phyloP scores from a whole-genome alignment of 2,329 filamentous ascomycete species.

The Dactylellina leptospora region DNA sequence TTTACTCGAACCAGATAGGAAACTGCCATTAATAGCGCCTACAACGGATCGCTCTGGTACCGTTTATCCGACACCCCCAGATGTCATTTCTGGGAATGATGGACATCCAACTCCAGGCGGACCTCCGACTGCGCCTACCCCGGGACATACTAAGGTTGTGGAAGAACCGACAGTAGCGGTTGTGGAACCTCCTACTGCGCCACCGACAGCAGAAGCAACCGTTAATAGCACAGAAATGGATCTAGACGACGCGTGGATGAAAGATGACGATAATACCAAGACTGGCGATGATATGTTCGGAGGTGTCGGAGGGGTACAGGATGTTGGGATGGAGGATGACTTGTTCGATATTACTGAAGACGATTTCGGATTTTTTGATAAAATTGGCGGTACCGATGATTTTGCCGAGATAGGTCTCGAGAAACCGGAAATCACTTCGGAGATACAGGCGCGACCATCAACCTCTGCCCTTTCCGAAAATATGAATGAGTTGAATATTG shows the following conservation, averaged over 20 bases:
- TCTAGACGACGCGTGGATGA: constrained; percentile 48
- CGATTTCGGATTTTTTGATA: constrained; percentile 47
- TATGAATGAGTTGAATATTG: constrained; percentile 51
- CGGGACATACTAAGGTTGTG: constrained; percentile 11
- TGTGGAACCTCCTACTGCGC: constrained; percentile 36
- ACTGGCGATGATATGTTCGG: constrained; percentile 46
- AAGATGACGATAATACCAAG: constrained; percentile 35
- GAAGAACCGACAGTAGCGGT: constrained; percentile 17
- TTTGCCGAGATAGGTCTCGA: constrained; percentile 31
- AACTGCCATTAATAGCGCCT: constrained; percentile 4
- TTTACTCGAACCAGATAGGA: constrained; percentile 3
- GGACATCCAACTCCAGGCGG: constrained; percentile 40
- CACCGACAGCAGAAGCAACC: constrained; percentile 39
- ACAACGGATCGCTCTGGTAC: constrained; percentile 44
- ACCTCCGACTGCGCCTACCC: constrained; percentile 32
- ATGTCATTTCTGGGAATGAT: constrained; percentile 40
- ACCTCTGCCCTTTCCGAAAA: constrained; percentile 44
- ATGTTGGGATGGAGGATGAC: constrained; percentile 43
- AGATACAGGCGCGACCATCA: constrained; percentile 22
- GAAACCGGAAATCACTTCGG: constrained; percentile 28
- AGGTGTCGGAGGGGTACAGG: constrained; percentile 20
- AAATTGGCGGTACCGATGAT: constrained; percentile 21
- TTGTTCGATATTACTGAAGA: constrained; percentile 49
- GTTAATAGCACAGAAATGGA: constrained; percentile 48
- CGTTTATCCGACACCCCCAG: constrained; percentile 50